Base-by-base conservation (phyloP, 2,329 filamentous ascomycete species). In the Incumbomyces delicatus region DNA sequence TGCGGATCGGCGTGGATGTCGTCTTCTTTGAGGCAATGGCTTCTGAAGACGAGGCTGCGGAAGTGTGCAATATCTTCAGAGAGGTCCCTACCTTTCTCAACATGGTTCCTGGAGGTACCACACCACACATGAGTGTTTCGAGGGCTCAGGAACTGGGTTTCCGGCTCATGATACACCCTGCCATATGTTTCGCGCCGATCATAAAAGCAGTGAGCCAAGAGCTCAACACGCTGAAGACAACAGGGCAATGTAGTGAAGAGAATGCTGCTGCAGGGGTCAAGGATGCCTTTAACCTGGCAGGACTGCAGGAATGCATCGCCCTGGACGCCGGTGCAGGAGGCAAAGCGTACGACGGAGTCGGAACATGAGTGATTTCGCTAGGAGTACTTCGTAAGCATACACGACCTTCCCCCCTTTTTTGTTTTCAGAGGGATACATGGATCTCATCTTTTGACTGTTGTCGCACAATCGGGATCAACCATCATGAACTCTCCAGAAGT, bases 261-360 rank as follows among this genome's bases (percentile, higher is more conserved):
- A 11, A 48, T 61, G 38, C 56, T 53, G 30, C 53, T 52, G 46
- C 58, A 58, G 27, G 50, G 63, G 45, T 65, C 59, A 65, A 66
- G 58, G 61, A 60, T 52, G 45, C 68, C 22, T 70, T 70, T 46
- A 58, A 66, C n/a, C 60, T 68, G n/a, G 69, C 66, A 50, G 67
- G 66, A 12, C 44, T 70, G 50, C 60, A 67, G 46, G 63, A 67
- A 42, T 66, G 62, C 36, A 56, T 69, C n/a, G 54, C 61, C 47
- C 48, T 70, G 42, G 67, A 70, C 57, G 59, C 58, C 27, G 54
- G 60, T 34, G 66, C 67, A 30, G 66, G 67, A 34, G 64, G 65
- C 22, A 44, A 50, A 34, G 53, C 53, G n/a, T 57, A 55, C 37
- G 34, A 39, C 18, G 48, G 33, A 8, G 50, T 53, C 2, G 46